Conservation (phyloP, 2,329 filamentous ascomycete genomes). For the Penicillium sp. region DNA sequence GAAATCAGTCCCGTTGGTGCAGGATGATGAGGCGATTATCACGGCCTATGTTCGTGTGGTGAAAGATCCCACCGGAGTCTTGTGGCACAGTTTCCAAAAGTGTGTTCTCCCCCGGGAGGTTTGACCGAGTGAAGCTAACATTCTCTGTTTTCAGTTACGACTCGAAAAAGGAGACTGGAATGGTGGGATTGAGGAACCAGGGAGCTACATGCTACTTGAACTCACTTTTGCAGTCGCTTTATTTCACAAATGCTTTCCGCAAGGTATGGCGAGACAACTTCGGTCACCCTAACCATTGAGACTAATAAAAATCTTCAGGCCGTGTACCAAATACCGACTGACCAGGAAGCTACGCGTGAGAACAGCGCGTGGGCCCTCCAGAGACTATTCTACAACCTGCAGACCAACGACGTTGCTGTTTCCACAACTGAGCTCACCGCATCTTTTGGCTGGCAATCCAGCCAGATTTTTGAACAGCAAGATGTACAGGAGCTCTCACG, state of each 20-base stretch:
- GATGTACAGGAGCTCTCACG: conserved; percentile 96
- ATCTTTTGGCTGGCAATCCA: conserved; percentile 97
- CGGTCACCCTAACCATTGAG: neutral
- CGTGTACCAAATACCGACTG: conserved; percentile 94
- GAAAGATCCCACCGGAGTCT: conserved; percentile 48
- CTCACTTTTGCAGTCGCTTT: conserved; percentile 77
- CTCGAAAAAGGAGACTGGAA: conserved; percentile 98
- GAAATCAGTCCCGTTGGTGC: conserved; percentile 54
- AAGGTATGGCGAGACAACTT: conserved; percentile 57
- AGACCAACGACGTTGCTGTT: conserved; percentile 80
- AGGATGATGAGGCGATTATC: conserved; percentile 46
- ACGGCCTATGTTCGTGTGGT: conserved; percentile 49
- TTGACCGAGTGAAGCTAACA: conserved; percentile 16
- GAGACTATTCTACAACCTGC: conserved; percentile 88
- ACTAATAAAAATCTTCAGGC: conserved; percentile 53
- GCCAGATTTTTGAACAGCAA: conserved; percentile 97
- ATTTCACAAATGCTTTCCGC: conserved; percentile 88
- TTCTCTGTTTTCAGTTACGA: conserved; percentile 64
- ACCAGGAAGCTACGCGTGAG: conserved; percentile 71
- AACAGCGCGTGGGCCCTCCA: conserved; percentile 95
- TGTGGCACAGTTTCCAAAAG: conserved; percentile 49
- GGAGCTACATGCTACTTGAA: conserved; percentile 90
- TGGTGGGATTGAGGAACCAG: conserved; percentile 94
- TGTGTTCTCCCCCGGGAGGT: conserved; percentile 17
- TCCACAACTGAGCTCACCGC: conserved; percentile 90